Conservation (phyloP, 768 basidiomycete genomes). For the Phanerodontia chrysosporium region DNA sequence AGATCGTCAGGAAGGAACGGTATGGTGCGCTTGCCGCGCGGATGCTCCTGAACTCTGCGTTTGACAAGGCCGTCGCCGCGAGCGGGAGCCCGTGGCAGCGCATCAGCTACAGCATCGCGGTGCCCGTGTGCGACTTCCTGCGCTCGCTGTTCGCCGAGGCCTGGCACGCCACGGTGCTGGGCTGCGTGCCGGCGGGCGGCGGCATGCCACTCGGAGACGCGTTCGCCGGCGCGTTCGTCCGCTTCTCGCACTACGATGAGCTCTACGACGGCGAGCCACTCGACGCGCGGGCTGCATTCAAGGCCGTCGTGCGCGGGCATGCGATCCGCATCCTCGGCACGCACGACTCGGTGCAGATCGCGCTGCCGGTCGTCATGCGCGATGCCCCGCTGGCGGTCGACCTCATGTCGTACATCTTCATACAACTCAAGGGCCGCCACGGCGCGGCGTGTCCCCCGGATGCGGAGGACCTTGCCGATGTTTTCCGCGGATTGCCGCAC, state of each 20-base stretch:
- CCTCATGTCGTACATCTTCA: conserved; percentile 16
- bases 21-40: conserved; percentile 23
- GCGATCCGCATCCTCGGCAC: conserved; percentile 19
- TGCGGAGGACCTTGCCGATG: conserved; percentile 5
- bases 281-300: conserved; percentile 15
- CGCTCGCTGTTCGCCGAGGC: conserved; percentile 16
- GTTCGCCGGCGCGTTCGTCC: conserved; percentile 23
- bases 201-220: conserved; percentile 12
- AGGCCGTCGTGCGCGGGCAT: conserved; percentile 24
- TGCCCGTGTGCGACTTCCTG: conserved; percentile 20
- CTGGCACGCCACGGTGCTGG: conserved; percentile 15
- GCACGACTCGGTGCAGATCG: conserved; percentile 20
- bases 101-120: conserved; percentile 17
- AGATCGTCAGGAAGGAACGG: conserved; percentile 17
- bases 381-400: conserved; percentile 5
- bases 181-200: conserved; percentile 12
- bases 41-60: conserved; percentile 22
- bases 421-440: conserved; percentile 20
- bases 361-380: conserved; percentile 24
- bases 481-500: conserved; percentile 5
- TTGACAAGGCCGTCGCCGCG: conserved; percentile 16
- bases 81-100: background rate
- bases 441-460: conserved; percentile 1
- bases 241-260: conserved; percentile 30
- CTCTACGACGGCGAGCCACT: conserved; percentile 19